Conservation (phyloP, 1,284 basidiomycete genomes). For the Meripilus lineatus region DNA sequence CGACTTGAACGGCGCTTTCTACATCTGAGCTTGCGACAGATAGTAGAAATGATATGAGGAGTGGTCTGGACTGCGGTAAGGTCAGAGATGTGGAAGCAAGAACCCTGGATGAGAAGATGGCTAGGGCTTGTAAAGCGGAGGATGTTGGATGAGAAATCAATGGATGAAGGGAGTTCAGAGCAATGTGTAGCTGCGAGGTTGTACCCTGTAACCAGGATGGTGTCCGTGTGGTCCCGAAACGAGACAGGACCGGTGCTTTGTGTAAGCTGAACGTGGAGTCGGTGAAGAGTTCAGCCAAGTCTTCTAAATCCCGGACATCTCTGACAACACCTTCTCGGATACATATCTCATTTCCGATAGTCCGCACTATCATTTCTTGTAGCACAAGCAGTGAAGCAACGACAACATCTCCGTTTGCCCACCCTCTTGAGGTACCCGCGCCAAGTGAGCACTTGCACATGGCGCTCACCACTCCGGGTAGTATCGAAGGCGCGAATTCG, state of each 20-base stretch:
- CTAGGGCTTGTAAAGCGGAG: slow-evolving; percentile 53
- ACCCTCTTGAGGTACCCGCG: slow-evolving; percentile 41
- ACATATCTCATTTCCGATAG: slow-evolving; percentile 64
- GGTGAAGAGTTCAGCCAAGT: slow-evolving; percentile 38
- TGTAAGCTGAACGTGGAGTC: too few relatives aligned
- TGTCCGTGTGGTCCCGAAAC: slow-evolving; percentile 45
- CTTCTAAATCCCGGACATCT: slow-evolving; percentile 54
- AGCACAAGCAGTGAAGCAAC: slow-evolving; percentile 55
- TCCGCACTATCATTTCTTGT: slow-evolving; percentile 47
- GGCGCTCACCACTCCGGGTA: slow-evolving; percentile 78
- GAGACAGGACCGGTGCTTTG: slow-evolving; percentile 14
- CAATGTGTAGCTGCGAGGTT: slow-evolving; percentile 66
- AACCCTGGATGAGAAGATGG: slow-evolving; percentile 49
- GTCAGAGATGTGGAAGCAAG: slow-evolving; percentile 52
- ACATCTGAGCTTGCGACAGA: slow-evolving; percentile 54
- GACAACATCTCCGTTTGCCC: slow-evolving; percentile 63
- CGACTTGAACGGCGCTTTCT: slow-evolving; percentile 46
- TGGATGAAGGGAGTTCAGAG: slow-evolving; percentile 55
- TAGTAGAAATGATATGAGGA: slow-evolving; percentile 67
- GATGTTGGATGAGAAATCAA: slow-evolving; percentile 63
- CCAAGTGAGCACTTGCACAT: slow-evolving; percentile 68
- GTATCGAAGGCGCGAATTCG: slow-evolving; percentile 61
- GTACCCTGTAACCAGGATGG: slow-evolving; percentile 59
- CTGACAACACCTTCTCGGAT: slow-evolving; percentile 54
- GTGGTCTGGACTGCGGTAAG: slow-evolving; percentile 56